Conservation (phyloP, 352 stramenopile genomes). For the Phytopythium montanum region DNA sequence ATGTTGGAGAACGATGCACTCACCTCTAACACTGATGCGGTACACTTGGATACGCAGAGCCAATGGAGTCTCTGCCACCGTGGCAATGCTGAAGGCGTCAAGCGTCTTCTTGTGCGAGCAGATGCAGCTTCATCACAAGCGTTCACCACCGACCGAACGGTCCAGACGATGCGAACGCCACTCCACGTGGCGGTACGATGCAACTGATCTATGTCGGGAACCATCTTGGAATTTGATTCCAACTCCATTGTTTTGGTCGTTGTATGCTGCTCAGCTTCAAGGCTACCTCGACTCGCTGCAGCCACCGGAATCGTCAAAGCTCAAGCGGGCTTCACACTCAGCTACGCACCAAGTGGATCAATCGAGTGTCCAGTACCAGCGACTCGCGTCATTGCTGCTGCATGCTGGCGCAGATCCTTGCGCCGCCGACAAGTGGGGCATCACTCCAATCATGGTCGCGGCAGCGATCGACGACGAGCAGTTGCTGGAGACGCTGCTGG, state of each 20-base stretch:
- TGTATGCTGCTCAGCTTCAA: conserved; percentile 17
- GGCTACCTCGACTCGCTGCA: conserved; percentile 28
- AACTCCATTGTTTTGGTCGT: not conserved
- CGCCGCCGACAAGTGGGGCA: conserved; percentile 43
- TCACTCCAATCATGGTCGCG: conserved; percentile 65
- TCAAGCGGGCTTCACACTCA: not conserved
- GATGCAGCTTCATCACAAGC: not conserved
- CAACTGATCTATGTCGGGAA: not conserved
- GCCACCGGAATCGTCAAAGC: not conserved
- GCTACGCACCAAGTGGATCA: not conserved
- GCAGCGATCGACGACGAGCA: conserved; percentile 22
- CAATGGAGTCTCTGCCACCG: conserved; percentile 35
- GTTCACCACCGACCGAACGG: conserved; percentile 26
- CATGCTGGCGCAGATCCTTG: conserved; percentile 22
- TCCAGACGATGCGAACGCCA: conserved; percentile 25
- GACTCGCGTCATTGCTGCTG: conserved; percentile 29
- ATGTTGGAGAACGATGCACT: not conserved
- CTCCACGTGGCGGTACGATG: conserved; percentile 46
- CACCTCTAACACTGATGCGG: not conserved
- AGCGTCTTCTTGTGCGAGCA: conserved; percentile 15
- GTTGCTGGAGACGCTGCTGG: conserved; percentile 38
- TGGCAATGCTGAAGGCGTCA: conserved; percentile 27
- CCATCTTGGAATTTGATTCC: not conserved
- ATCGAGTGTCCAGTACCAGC: conserved; percentile 25
- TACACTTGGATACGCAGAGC: conserved; percentile 18